A percentile compares a stretch with the other conserved stretches of the same genome.
Evolutionary conservation across 2,329 filamentous ascomycete genomes (phyloP).

Genomic region (Balansia obtecta): DNA sequence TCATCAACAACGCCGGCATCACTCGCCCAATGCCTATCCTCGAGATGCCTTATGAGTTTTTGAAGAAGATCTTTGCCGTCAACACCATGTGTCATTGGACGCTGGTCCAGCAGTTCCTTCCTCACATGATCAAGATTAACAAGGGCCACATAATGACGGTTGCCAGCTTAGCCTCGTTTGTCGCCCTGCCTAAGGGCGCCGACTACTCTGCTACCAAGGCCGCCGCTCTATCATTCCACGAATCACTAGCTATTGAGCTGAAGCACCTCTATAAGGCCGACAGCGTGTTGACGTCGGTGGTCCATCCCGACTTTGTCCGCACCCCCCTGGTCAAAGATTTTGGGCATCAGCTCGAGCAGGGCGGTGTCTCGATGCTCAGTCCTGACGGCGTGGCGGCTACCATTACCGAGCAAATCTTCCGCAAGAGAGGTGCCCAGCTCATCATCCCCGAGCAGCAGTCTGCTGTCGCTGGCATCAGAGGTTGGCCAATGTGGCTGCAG

Average conservation of each 20-base stretch:
- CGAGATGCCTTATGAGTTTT: slow-evolving; percentile 37
- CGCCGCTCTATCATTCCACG: slow-evolving; percentile 53
- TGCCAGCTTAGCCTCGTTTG: slow-evolving; percentile 51
- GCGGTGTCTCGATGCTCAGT: slow-evolving; percentile 18
- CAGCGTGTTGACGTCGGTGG: slow-evolving; percentile 48
- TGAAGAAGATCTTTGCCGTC: slow-evolving; percentile 54
- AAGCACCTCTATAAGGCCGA: slow-evolving; percentile 46
- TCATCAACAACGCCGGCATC: slow-evolving; percentile 61
- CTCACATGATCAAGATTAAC: slow-evolving; percentile 46
- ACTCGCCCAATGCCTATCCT: slow-evolving; percentile 47
- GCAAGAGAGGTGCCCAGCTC: slow-evolving; percentile 30
- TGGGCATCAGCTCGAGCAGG: slow-evolving; percentile 14
- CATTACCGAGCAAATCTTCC: slow-evolving; percentile 32
- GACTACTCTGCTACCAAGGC: slow-evolving; percentile 57
- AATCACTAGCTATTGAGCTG: slow-evolving; percentile 45
- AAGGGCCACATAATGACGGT: slow-evolving; percentile 64
- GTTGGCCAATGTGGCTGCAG: slow-evolving; percentile 26
- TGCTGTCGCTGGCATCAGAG: slow-evolving; percentile 22
- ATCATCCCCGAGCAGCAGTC: slow-evolving; percentile 25
- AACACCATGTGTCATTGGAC: slow-evolving; percentile 56
- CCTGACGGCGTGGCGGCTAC: slow-evolving; percentile 26
- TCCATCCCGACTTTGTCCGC: slow-evolving; percentile 43
- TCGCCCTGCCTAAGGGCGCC: slow-evolving; percentile 45
- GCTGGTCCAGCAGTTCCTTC: slow-evolving; percentile 52
- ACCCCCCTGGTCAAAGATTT: slow-evolving; percentile 31